Conservation (phyloP, 257 asterid genomes). For the Plantago elongata region DNA sequence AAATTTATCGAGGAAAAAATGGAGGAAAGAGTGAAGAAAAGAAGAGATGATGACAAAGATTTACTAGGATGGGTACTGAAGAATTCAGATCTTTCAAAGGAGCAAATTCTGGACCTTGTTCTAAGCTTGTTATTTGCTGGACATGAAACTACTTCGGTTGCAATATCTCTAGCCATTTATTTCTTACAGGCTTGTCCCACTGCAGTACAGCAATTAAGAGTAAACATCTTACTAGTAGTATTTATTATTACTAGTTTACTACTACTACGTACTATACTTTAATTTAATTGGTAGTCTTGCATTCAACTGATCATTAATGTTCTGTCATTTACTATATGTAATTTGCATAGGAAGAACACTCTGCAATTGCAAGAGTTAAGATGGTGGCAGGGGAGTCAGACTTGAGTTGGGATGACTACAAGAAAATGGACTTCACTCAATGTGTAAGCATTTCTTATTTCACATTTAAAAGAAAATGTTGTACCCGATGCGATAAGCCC, state of each 20-base stretch:
- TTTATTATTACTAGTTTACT: neutral
- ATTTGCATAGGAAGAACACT: constrained; percentile 58
- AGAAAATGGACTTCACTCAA: constrained; percentile 90
- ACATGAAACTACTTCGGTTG: constrained; percentile 85
- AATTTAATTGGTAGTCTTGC: neutral
- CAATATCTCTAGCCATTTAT: constrained; percentile 72
- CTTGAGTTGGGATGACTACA: constrained; percentile 86
- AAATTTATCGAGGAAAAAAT: constrained; percentile 60
- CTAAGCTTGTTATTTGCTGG: constrained; percentile 86
- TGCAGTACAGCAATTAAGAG: constrained; percentile 55
- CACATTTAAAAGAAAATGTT: neutral
- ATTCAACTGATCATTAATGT: neutral
- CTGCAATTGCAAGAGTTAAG: constrained; percentile 39
- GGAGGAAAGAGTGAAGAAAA: constrained; percentile 57
- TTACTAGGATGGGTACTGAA: constrained; percentile 82
- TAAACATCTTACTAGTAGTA: constrained; percentile 11
- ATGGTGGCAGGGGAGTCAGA: constrained; percentile 38
- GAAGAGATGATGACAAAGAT: constrained; percentile 47
- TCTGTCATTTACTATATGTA: neutral
- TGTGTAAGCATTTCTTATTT: constrained; percentile 44
- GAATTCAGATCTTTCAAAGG: constrained; percentile 69
- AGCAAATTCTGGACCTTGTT: constrained; percentile 77
- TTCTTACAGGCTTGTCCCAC: constrained; percentile 63
- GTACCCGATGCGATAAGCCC: neutral
- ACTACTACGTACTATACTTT: neutral